Base-by-base conservation (phyloP, 345 rosid genomes). In the Brassica carinata region DNA sequence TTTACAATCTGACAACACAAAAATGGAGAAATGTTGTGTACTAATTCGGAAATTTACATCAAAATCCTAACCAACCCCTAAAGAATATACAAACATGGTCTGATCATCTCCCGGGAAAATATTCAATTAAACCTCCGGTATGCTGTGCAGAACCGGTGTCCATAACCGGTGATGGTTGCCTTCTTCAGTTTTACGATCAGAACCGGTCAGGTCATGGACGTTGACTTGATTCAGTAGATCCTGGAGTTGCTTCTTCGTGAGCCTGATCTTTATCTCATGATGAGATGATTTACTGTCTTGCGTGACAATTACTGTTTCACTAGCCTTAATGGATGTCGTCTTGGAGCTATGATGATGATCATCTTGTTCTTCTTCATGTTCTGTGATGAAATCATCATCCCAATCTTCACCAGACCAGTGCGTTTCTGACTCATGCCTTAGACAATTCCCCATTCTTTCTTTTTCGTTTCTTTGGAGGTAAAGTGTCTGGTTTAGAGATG, bases 81-180 rank as follows among this genome's bases (percentile, higher is more conserved):
- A 58, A 13, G 59, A 73, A 58, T 80, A 73, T 69, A 80, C 71
- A 79, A 74, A 74, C 43, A 67, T 23, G 73, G 34, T 27, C 36
- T 63, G 8, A 17, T 17, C 10, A 30, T 58, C 64, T 61, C 33
- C 8, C 17, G 18, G 9, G 2, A 19, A 9, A 19, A 19, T 10
- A 79, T 43, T 63, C 9, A 85, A 51, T 85, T 81, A 62, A 53
- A 81, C 84, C 85, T 94, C 98, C 11, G 97, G 97, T 80, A 94
- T 90, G 36, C 89, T 90, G 64, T 88, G 89, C 6, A 94, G 83
- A 26, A 74, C 88, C 29, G 97, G 98, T 83, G 75, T 85, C 98
- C 97, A 92, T 7, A 77, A 10, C 67, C 87, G 75, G 7, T 82
- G 85, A 18, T 82, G 83, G 27, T 76, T 29, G 51, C 9, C 38